Conservation (phyloP, 768 basidiomycete genomes). For the Psilocybe sp. region DNA sequence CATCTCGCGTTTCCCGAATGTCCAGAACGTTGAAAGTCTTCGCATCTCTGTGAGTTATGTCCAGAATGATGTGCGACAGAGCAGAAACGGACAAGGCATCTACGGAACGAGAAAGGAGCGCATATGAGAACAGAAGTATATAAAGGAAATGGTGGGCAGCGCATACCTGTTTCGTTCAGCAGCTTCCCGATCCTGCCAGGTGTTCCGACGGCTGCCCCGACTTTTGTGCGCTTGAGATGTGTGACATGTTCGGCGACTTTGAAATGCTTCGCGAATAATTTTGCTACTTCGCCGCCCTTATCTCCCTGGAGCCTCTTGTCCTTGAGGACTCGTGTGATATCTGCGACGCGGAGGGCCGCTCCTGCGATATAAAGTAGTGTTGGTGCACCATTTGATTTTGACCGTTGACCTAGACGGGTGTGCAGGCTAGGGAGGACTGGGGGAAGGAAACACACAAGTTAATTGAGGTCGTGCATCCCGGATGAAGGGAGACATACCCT, state of each 20-base stretch:
- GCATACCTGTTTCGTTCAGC: conserved; percentile 63
- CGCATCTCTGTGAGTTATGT: conserved; percentile 67
- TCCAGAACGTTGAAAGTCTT: conserved; percentile 78
- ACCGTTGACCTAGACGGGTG: conserved; percentile 68
- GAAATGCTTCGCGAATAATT: conserved; percentile 94
- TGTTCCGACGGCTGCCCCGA: conserved; percentile 88
- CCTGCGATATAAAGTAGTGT: conserved; percentile 82
- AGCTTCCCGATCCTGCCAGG: conserved; percentile 90
- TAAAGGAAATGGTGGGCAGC: neutral
- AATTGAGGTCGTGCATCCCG: neutral
- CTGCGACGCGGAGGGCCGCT: conserved; percentile 91
- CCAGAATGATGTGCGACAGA: conserved; percentile 82
- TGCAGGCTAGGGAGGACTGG: conserved; percentile 66
- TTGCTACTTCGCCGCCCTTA: conserved; percentile 89
- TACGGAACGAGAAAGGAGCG: conserved; percentile 23
- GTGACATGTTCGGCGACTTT: conserved; percentile 85
- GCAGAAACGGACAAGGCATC: conserved; percentile 72
- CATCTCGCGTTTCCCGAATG: conserved; percentile 81
- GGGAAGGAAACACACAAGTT: neutral
- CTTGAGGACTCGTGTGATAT: conserved; percentile 74
- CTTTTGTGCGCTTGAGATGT: conserved; percentile 81
- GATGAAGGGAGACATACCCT: conserved; percentile 43
- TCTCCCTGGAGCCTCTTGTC: conserved; percentile 69
- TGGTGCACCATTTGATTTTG: conserved; percentile 81
- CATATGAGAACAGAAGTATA: conserved; percentile 2